Conservation (phyloP, 2,329 filamentous ascomycete species). For the Stemphylium vesicarium region DNA sequence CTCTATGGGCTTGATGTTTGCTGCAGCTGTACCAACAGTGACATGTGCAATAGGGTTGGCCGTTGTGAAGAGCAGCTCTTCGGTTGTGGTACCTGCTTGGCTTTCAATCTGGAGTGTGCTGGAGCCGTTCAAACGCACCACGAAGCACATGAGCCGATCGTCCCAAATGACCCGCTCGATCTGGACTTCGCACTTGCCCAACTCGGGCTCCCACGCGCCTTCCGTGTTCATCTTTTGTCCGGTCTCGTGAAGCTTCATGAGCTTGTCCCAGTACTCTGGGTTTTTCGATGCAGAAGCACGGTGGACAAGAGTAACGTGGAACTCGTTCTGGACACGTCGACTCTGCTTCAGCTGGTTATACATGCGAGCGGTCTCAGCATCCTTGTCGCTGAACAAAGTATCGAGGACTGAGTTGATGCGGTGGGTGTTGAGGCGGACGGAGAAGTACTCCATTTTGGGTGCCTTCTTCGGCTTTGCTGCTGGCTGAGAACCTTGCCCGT, state of each 20-base stretch:
- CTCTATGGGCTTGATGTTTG: conserved; percentile 85
- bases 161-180: conserved; percentile 80
- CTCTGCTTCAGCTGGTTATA: conserved; percentile 77
- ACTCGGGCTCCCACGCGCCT: conserved; percentile 55
- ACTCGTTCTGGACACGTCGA: conserved; percentile 79
- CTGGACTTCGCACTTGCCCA: conserved; percentile 70
- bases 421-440: conserved; percentile 60
- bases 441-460: conserved; percentile 68
- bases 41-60: conserved; percentile 84
- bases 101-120: conserved; percentile 26
- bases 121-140: conserved; percentile 65
- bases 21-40: conserved; percentile 81
- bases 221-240: conserved; percentile 41
- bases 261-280: conserved; percentile 77
- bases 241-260: conserved; percentile 63
- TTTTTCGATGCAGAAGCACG: conserved; percentile 66
- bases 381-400: conserved; percentile 67
- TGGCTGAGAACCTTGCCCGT: conserved; percentile 26
- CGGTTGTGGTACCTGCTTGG: conserved; percentile 47
- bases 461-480: conserved; percentile 57
- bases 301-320: conserved; percentile 95
- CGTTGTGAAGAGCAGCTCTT: conserved; percentile 62
- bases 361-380: conserved; percentile 66
- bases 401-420: conserved; percentile 68
- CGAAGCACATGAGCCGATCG: conserved; percentile 86